These are phyloP conservation scores for Colletotrichum liriopes DNA, from an alignment of 2,329 filamentous ascomycete species.

Conservation along the genomic window DNA sequence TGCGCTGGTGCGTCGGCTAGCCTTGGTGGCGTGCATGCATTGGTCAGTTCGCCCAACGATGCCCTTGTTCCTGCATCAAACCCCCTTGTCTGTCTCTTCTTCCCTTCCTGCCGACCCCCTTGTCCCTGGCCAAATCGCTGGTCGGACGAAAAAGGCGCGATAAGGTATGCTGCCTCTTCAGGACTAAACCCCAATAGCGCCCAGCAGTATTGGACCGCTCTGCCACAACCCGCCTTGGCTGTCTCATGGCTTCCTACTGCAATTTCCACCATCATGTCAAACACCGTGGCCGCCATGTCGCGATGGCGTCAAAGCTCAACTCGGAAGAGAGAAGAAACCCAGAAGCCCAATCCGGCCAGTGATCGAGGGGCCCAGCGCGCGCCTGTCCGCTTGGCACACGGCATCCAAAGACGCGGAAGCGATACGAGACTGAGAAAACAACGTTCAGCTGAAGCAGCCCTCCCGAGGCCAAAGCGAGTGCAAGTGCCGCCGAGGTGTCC, in stretches of 20 bases:
- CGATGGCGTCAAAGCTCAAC: constrained; percentile 41
- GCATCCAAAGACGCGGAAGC: constrained; percentile 15
- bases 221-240: constrained; percentile 37
- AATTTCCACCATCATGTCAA: constrained; percentile 42
- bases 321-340: not conserved
- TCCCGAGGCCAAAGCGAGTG: constrained; percentile 24
- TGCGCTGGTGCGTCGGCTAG: constrained; percentile 18
- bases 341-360: constrained; percentile 17
- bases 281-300: constrained; percentile 16
- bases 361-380: constrained; percentile 8
- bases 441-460: constrained; percentile 16
- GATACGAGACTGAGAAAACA: constrained; percentile 36
- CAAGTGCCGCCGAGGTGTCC: no score
- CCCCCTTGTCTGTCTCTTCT: constrained; percentile 21
- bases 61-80: constrained; percentile 42
- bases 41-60: constrained; percentile 25
- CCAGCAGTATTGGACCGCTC: constrained; percentile 12
- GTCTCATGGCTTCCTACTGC: constrained; percentile 24
- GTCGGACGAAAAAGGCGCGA: constrained; percentile 20
- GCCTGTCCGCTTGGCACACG: constrained; percentile 26
- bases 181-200: constrained; percentile 27
- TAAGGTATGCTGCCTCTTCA: constrained; percentile 38
- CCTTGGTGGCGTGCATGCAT: constrained; percentile 39
- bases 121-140: constrained; percentile 7
- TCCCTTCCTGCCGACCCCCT: constrained; percentile 8